phyloP scores from a whole-genome alignment of 2,329 filamentous ascomycete species.

The Fusarium sp. region DNA sequence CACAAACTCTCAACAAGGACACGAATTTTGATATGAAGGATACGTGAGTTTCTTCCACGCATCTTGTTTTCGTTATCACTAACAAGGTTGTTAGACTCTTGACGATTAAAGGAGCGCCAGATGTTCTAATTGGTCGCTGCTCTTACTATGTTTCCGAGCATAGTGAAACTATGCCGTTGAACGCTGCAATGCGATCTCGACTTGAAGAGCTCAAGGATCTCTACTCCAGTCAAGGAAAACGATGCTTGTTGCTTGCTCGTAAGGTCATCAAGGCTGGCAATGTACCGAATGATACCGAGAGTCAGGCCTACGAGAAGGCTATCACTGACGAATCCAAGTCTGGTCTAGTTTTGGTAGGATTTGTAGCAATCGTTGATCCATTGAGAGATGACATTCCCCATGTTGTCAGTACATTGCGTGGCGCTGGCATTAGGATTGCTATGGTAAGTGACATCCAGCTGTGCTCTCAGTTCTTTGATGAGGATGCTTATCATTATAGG shows the following conservation, averaged over 20 bases:
- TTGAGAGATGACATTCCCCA: slow-evolving; percentile 77
- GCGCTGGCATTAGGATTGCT: slow-evolving; percentile 78
- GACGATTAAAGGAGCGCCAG: slow-evolving; percentile 83
- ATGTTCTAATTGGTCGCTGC: slow-evolving; percentile 71
- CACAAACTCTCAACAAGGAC: slow-evolving; percentile 39
- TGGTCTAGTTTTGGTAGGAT: slow-evolving; percentile 75
- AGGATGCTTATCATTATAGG: slow-evolving; percentile 48
- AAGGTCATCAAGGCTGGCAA: rapidly evolving
- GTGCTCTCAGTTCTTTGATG: background rate
- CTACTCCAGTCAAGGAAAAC: slow-evolving; percentile 11
- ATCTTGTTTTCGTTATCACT: background rate
- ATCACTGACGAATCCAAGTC: background rate
- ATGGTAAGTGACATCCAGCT: slow-evolving; percentile 64
- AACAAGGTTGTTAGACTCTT: slow-evolving; percentile 57
- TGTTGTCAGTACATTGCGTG: slow-evolving; percentile 72
- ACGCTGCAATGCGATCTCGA: background rate
- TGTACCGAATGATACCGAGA: slow-evolving; percentile 59
- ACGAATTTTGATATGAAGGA: slow-evolving; percentile 6
- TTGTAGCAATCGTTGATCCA: slow-evolving; percentile 83
- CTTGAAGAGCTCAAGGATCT: slow-evolving; percentile 3
- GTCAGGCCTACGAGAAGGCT: slow-evolving; percentile 70
- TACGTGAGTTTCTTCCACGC: slow-evolving; percentile 24
- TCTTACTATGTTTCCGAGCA: slow-evolving; percentile 12
- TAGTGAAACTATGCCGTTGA: background rate
- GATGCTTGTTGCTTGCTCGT: slow-evolving; percentile 2